Base-by-base conservation (phyloP, 1,284 basidiomycete species). In the Ustanciosporium gigantosporum region DNA sequence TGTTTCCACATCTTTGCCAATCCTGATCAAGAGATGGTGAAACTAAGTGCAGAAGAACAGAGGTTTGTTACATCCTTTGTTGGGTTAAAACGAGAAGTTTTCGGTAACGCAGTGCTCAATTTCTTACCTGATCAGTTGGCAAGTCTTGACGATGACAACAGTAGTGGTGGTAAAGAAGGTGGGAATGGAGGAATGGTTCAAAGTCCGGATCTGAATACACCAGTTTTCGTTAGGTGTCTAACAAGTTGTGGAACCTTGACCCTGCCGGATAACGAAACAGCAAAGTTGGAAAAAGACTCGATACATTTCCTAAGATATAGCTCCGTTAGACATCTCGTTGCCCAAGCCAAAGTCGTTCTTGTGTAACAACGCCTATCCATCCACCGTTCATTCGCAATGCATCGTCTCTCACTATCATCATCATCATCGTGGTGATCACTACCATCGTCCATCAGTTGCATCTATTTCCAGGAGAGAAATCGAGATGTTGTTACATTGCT, bases 241-340 rank as follows among this genome's bases (percentile, higher is more conserved):
- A 44, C 67, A 15, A 73, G 72, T 20, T 75, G 74, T 36, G 75
- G 74, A 3, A 11, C 41, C 1, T 31, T 73, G n/a, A 31, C 20
- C 0, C 40, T 73, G 2, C 61, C 64, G 13, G 68, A 71, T 66
- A 68, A 53, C 31, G 65, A 68, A 31, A 27, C 49, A 9, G 61
- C 68, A 5, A 41, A 41, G n/a, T 52, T 77, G 5, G 31, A 34
- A 17, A 37, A 47, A 16, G 69, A 67, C 2, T 61, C 58, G 7
- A 58, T 76, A 11, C 74, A 77, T 25, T 40, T 77, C 3, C 37
- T 77, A n/a, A 53, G 68, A 11, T 77, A 74, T 31, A 53, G 64
- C 9, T 57, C 59, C 4, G 45, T 77, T 8, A 56, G 65, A 6
- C 53, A 53, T 15, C 38, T 77, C 20, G 56, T 77, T 14, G 55